Base-by-base conservation (phyloP, 78 protist species). In the Cavenderia fasciculata region DNA sequence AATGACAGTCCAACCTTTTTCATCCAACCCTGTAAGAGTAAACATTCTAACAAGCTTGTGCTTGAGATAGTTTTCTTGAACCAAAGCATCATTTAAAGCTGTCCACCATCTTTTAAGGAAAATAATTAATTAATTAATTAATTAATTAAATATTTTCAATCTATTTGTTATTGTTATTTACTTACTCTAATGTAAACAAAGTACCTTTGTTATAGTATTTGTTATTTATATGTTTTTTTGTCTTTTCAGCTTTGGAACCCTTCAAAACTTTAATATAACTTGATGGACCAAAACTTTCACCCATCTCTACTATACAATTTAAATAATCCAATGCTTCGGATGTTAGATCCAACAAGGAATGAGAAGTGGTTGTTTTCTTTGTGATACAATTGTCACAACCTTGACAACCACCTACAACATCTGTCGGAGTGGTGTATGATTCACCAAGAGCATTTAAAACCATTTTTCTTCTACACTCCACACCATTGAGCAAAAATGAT, bases 71-170 rank as follows among this genome's bases (percentile, higher is more conserved):
- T 31, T 59, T 11, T 62, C 61, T 1, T 52, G 23, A 23, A 59
- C 68, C 62, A 77, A 29, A 25, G 33, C 63, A 7, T 33, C 52
- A 4, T 40, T 47, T 4, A 77, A 47, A 34, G 59, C 87, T 41
- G 54, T 40, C 87, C 87, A 77, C 59, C 59, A 77, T 36, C 47
- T 62, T 8, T 33, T 63, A n/a, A n/a, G n/a, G n/a, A n/a, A n/a
- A n/a, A n/a, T n/a, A n/a, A n/a, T n/a, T n/a, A n/a, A n/a, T n/a
- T n/a, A n/a, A n/a, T n/a, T n/a, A n/a, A n/a, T n/a, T n/a, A n/a
- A n/a, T n/a, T n/a, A n/a, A n/a, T n/a, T n/a, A n/a, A n/a, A n/a
- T n/a, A n/a, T n/a, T n/a, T n/a, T n/a, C n/a, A n/a, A n/a, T n/a
- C n/a, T n/a, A n/a, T n/a, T n/a, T n/a, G n/a, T n/a, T n/a, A n/a